Percentiles rank a stretch among this genome's conserved stretches.
Conservation (phyloP, 2,329 filamentous ascomycete genomes). For the Emericellopsis cladophorae region DNA sequence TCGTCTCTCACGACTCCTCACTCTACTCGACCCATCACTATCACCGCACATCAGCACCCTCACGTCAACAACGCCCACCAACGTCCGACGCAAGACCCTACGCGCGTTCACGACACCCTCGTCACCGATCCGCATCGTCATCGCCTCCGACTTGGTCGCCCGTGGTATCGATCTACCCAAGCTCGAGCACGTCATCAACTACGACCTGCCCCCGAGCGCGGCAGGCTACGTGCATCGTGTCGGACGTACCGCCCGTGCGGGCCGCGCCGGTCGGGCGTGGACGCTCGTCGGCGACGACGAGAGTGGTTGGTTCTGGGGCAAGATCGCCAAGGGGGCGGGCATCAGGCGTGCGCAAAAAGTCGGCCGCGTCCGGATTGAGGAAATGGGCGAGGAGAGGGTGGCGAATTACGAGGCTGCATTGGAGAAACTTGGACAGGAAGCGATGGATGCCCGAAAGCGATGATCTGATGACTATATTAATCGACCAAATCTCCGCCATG, state of each 20-base stretch:
- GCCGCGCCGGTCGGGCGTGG: constrained; percentile 66
- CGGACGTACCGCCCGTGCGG: constrained; percentile 78
- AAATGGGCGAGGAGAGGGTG: constrained; percentile 34
- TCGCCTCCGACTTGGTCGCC: constrained; percentile 87
- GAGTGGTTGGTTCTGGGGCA: constrained; percentile 84
- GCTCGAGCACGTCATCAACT: constrained; percentile 81
- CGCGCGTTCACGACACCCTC: constrained; percentile 56
- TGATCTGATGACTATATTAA: background rate
- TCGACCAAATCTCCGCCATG: background rate
- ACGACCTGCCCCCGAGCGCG: constrained; percentile 74
- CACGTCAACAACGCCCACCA: constrained; percentile 66
- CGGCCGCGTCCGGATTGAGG: constrained; percentile 31
- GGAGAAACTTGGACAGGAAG: constrained; percentile 49
- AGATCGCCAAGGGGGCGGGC: constrained; percentile 51
- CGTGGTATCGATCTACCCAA: constrained; percentile 75
- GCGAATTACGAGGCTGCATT: constrained; percentile 43
- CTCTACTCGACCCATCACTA: constrained; percentile 49
- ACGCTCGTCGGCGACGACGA: constrained; percentile 74
- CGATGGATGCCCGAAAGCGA: constrained; percentile 14
- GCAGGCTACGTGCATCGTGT: constrained; percentile 85
- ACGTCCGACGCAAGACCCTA: constrained; percentile 54
- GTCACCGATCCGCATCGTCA: constrained; percentile 57
- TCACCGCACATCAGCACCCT: constrained; percentile 51
- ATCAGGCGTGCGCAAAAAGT: constrained; percentile 31
- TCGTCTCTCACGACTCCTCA: constrained; percentile 72